Percentiles rank a stretch among this genome's conserved stretches.
These are phyloP conservation scores for Solanum hybrid DNA, from an alignment of 305 asterid species.

Conservation along the genomic window DNA sequence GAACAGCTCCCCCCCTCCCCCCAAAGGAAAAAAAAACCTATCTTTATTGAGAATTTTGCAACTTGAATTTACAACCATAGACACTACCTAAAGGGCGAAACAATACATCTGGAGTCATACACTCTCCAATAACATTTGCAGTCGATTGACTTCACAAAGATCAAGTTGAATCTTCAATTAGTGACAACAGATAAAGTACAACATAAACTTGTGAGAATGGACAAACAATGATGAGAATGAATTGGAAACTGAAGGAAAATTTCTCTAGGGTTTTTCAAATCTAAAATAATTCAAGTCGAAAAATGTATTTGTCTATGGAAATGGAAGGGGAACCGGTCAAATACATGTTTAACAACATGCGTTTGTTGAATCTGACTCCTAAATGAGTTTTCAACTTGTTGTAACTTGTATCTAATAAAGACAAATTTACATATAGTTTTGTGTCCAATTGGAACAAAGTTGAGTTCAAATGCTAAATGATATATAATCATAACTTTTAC, in stretches of 20 bases:
- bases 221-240: not conserved
- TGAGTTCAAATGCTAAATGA: not conserved
- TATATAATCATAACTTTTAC: not conserved
- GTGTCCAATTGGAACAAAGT: not conserved
- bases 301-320: not conserved
- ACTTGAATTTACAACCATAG: not conserved
- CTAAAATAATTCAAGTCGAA: not conserved
- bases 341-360: not conserved
- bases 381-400: not conserved
- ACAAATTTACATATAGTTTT: not conserved
- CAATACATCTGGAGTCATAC: not conserved
- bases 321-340: not conserved
- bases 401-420: not conserved
- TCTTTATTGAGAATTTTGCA: not conserved
- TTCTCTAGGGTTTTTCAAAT: not conserved
- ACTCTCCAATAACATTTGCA: not conserved
- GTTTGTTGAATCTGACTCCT: not conserved
- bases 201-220: not conserved
- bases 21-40: not conserved
- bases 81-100: not conserved
- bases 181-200: not conserved
- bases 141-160: not conserved
- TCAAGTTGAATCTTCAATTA: not conserved
- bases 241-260: not conserved
- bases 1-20: not conserved